These are phyloP conservation scores for Thoreauomyces humboldtii DNA, from an alignment of 192 early-diverging fungal species.

Conservation along the genomic window DNA sequence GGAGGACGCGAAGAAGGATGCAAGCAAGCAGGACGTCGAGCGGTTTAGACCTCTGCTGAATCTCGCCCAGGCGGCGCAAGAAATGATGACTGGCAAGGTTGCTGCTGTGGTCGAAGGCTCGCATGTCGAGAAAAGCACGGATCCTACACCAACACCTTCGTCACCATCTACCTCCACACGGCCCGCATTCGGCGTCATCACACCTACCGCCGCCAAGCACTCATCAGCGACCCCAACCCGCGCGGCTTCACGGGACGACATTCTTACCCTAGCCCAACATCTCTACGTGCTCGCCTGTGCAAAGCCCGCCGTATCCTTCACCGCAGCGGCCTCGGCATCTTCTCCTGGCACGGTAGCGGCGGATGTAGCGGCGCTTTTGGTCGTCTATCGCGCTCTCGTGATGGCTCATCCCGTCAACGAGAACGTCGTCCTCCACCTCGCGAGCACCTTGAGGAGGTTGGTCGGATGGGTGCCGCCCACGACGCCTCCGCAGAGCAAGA, in stretches of 20 bases:
- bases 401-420: not conserved
- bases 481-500: too few relatives aligned
- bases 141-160: not conserved
- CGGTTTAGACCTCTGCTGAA: not conserved
- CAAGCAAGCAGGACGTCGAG: not conserved
- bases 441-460: not conserved
- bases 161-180: not conserved
- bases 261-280: not conserved
- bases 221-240: not conserved
- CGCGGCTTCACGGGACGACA: not conserved
- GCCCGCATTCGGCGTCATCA: not conserved
- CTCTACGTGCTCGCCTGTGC: not conserved
- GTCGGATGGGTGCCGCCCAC: conserved; percentile 1
- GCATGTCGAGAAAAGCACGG: too few relatives aligned
- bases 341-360: too few relatives aligned
- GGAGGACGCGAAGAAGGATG: not conserved
- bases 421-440: not conserved
- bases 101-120: too few relatives aligned
- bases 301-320: too few relatives aligned
- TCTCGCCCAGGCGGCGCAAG: not conserved
- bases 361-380: too few relatives aligned
- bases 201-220: not conserved
- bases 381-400: conserved; percentile 6
- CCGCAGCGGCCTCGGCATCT: too few relatives aligned
- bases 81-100: not conserved